Evolutionary conservation across 1,284 basidiomycete genomes (phyloP), one percentile per base, ranked within the genome.

Genomic region (Paramarasmius palmivorus): DNA sequence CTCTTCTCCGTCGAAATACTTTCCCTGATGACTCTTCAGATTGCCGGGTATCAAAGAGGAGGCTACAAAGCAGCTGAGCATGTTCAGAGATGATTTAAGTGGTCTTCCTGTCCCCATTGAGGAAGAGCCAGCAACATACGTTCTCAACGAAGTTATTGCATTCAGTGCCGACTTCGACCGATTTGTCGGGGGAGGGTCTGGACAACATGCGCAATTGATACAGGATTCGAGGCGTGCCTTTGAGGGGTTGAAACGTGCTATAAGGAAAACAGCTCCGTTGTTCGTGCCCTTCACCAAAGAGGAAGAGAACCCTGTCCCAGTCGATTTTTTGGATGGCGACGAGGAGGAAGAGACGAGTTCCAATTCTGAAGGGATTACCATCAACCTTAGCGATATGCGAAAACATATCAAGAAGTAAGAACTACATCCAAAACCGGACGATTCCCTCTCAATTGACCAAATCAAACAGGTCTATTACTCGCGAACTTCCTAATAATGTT

Each of bases 401-500:
- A 37, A 2, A 23, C 40, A 37, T 54, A 34, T 41, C 20, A 17
- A 48, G 26, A 12, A 17, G 36, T 10, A 15, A 46, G 17, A 14
- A 25, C n/a, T n/a, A 10, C 34, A 17, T 40, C 39, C 39, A 40
- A 12, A 22, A 15, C 44, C 36, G 32, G 40, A 23, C 7, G 17
- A 15, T 4, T 49, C 10, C 47, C 6, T 65, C 15, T 29, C 17
- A 20, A 59, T 66, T n/a, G n/a, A n/a, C n/a, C n/a, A n/a, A n/a
- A n/a, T n/a, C n/a, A n/a, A n/a, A n/a, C n/a, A 20, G 63, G 64
- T 19, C 60, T 65, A 19, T 37, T 40, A 52, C 19, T 64, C 65
- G 2, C 17, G 67, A 73, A 49, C 59, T 73, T 2, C 70, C 71
- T 1, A 59, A 64, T 40, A 69, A 69, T 50, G 62, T 68, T 7